Evolutionary conservation across 2,329 filamentous ascomycete genomes (phyloP).

Genomic region (Colletotrichum sp.): DNA sequence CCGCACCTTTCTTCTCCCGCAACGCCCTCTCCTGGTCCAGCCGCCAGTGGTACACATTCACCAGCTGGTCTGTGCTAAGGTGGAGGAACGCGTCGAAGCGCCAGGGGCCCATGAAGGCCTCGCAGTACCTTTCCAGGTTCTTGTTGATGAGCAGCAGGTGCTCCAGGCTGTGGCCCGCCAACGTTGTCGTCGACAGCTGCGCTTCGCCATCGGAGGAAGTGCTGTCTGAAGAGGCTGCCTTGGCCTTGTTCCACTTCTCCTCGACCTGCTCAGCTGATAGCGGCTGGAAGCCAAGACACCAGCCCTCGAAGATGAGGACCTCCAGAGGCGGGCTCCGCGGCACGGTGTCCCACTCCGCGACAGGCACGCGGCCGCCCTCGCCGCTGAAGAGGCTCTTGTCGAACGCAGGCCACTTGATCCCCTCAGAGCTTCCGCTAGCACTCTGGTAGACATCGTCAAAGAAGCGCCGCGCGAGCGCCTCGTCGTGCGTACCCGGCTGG

Average conservation of each 20-base stretch:
- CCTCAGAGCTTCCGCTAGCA: neutral
- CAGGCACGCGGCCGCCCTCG: slow-evolving; percentile 4
- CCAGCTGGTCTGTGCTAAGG: slow-evolving; percentile 7
- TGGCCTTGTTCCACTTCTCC: slow-evolving; percentile 12
- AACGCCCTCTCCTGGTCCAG: slow-evolving; percentile 15
- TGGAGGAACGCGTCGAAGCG: slow-evolving; percentile 15
- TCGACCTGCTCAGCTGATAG: neutral
- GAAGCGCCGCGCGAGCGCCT: slow-evolving; percentile 3
- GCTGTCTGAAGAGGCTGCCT: neutral
- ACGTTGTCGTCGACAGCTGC: slow-evolving; percentile 3
- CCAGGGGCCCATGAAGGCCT: slow-evolving; percentile 18
- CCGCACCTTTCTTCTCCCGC: slow-evolving; percentile 15
- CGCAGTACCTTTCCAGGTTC: slow-evolving; percentile 16
- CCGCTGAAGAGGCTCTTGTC: slow-evolving; percentile 16
- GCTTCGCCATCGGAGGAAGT: neutral
- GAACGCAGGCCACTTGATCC: slow-evolving; percentile 12
- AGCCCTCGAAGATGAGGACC: slow-evolving; percentile 19
- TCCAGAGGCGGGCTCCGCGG: slow-evolving; percentile 5
- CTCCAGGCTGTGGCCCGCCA: neutral
- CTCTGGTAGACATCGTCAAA: neutral
- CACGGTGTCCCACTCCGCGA: neutral
- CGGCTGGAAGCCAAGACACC: slow-evolving; percentile 19
- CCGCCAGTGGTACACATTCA: slow-evolving; percentile 18
- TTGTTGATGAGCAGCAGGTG: slow-evolving; percentile 12
- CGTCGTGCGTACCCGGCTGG: slow-evolving; percentile 17